phyloP scores from a whole-genome alignment of 371 early-diverging fungal genomes.

The Massospora cicadina region DNA sequence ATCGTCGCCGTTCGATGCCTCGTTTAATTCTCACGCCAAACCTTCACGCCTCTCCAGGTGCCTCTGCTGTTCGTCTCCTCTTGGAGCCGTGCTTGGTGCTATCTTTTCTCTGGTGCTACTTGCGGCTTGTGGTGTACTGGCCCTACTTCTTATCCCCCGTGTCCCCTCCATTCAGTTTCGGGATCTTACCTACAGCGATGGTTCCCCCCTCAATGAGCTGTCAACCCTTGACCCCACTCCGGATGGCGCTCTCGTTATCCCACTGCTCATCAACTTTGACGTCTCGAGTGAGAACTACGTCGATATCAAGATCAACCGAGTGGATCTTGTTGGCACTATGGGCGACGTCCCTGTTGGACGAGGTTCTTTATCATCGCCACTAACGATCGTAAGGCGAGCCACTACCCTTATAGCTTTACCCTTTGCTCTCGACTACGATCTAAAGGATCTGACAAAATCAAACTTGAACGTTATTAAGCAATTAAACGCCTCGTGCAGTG shows the following conservation, averaged over 20 bases:
- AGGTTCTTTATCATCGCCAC: background rate
- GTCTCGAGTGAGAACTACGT: slow-evolving; percentile 4
- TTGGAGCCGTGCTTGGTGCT: background rate
- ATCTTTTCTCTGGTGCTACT: slow-evolving; percentile 1
- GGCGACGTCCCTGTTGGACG: background rate
- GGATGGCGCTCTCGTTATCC: slow-evolving; percentile 1
- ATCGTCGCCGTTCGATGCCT: background rate
- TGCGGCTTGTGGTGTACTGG: slow-evolving; percentile 2
- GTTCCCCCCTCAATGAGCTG: background rate
- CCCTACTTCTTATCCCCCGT: slow-evolving; percentile 5
- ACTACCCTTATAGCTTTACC: slow-evolving; percentile 4
- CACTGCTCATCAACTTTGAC: slow-evolving; percentile 3
- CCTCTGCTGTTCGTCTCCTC: slow-evolving; percentile 5
- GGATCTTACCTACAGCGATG: slow-evolving; percentile 5
- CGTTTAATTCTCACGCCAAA: background rate
- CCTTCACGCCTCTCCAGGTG: background rate
- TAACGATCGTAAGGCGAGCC: background rate
- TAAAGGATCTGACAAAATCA: background rate
- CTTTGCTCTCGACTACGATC: background rate
- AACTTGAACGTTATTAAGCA: background rate
- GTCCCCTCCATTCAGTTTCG: background rate
- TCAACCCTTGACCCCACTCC: background rate
- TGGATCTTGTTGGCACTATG: background rate
- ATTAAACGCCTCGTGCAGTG: slow-evolving; percentile 1
- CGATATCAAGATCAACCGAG: background rate